Conservation (phyloP, 2,329 filamentous ascomycete genomes). For the Aureobasidium subglaciale region DNA sequence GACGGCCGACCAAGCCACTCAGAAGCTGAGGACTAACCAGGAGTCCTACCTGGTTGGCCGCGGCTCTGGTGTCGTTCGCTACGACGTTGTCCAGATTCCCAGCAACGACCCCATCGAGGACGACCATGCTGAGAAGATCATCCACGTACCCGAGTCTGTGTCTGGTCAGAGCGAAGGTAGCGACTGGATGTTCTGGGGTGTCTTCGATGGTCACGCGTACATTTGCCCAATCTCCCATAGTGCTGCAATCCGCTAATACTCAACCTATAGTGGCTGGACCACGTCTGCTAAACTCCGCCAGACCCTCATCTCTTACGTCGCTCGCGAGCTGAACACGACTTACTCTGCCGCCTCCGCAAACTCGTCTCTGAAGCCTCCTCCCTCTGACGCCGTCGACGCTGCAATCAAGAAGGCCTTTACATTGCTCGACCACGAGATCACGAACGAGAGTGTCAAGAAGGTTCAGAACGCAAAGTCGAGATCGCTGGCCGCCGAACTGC, state of each 20-base stretch:
- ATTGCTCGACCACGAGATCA: slow-evolving; percentile 86
- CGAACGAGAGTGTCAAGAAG: slow-evolving; percentile 85
- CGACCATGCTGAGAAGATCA: slow-evolving; percentile 96
- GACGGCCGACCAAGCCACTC: slow-evolving; percentile 85
- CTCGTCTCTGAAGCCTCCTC: slow-evolving; percentile 54
- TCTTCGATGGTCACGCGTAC: slow-evolving; percentile 94
- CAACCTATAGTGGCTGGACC: slow-evolving; percentile 73
- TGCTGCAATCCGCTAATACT: not conserved
- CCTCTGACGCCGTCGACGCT: slow-evolving; percentile 72
- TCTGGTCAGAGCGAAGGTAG: slow-evolving; percentile 52
- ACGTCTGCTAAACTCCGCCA: slow-evolving; percentile 94
- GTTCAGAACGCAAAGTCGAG: slow-evolving; percentile 85
- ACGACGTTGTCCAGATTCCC: slow-evolving; percentile 88
- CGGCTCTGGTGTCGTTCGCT: slow-evolving; percentile 84
- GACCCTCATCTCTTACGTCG: slow-evolving; percentile 84
- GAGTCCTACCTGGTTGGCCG: slow-evolving; percentile 86
- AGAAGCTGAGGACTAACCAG: slow-evolving; percentile 81
- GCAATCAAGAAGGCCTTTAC: slow-evolving; percentile 92
- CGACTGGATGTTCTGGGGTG: slow-evolving; percentile 99
- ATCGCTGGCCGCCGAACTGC: slow-evolving; percentile 79
- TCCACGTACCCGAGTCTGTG: slow-evolving; percentile 67
- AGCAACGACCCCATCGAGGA: slow-evolving; percentile 98
- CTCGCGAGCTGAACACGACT: slow-evolving; percentile 83
- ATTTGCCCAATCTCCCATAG: slow-evolving; percentile 20
- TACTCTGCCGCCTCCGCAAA: slow-evolving; percentile 67